Base-by-base conservation (phyloP, 2,329 filamentous ascomycete genomes). In the Claviceps pazoutovae region DNA sequence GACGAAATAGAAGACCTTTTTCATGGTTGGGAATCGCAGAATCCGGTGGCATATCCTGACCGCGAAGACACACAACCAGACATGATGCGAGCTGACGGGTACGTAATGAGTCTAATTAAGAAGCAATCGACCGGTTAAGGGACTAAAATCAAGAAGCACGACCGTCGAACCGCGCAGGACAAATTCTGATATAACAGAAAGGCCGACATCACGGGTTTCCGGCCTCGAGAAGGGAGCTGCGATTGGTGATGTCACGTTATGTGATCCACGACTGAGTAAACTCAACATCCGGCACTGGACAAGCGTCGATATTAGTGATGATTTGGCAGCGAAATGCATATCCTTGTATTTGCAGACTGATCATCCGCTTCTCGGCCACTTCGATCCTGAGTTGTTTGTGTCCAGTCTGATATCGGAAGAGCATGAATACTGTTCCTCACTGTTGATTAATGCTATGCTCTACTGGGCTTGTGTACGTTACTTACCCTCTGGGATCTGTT, bases 291-390 rank as follows among this genome's bases (percentile, higher is more conserved):
- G 50, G 4, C 58, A 59, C 55, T 65, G 68, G 68, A 67, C 68
- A 23, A 53, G 62, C 48, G 57, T 68, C 6, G 43, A 53, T 13
- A 55, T 68, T 3, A 42, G 56, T 3, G 56, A 63, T 43, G 57
- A 63, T 2, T 53, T 63, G 11, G 61, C 64, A 3, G 64, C 62
- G 1, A 56, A 56, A n/a, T 59, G 60, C 13, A 64, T 70, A 5
- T 66, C 66, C 1, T 52, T 64, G 1, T 70, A 69, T 45, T 55
- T 69, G 2, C 56, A 60, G 42, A 66, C 64, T 6, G 67, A 71
- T 30, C 65, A 70, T 49, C 64, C 66, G 2, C 56, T 71, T 1
- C 54, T 71, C 1, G 67, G 66, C 2, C 54, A 65, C 0, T 71
- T 71, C 43, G 59, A 68, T 26, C 54, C 64, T 1, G 48, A 62